Evolutionary conservation across 768 basidiomycete species (phyloP), one percentile per base, ranked within the genome.

Genomic region (Ephemerocybe angulata): DNA sequence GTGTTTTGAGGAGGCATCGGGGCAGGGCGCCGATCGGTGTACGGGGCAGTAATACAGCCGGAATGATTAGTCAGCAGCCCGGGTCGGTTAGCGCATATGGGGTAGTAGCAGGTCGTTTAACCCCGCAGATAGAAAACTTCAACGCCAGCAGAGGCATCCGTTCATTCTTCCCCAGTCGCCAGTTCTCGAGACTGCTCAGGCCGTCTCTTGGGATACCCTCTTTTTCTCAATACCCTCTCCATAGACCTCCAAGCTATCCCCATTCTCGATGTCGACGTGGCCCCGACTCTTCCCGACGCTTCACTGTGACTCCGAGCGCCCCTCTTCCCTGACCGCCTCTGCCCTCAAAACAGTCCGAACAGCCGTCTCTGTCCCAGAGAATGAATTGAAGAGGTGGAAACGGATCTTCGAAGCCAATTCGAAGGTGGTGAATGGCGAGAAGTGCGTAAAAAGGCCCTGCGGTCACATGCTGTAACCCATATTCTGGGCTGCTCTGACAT

Each of bases 341-440:
- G 82, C 87, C 30, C 61, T 93, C 54, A 78, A 81, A 60, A 78
- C 76, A 42, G 85, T 91, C 55, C 84, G 87, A 62, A 83, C 76
- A 55, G 88, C 79, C 19, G 80, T 93, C 40, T 71, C 84, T 28
- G 75, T 84, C 28, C 89, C 86, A 31, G 93, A 96, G 68, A 86
- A 70, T 63, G 94, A 98, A 72, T 73, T 94, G 48, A 88, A 82
- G 69, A 83, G 90, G 59, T 98, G 95, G 95, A 84, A 82, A 67
- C 80, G 92, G 63, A 85, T 83, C 2, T 98, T 97, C 70, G 94
- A 97, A 54, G 62, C 80, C 40, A 88, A 93, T 65, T 88, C 94
- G 41, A 89, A 85, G 69, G 76, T 84, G 30, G 67, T 84, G 31
- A 81, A 88, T 40, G 89, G 87, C 48, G 87, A 93, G 71, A 93